Conservation (phyloP, 805 yeast genomes). For the Lipomyces lipofer region DNA sequence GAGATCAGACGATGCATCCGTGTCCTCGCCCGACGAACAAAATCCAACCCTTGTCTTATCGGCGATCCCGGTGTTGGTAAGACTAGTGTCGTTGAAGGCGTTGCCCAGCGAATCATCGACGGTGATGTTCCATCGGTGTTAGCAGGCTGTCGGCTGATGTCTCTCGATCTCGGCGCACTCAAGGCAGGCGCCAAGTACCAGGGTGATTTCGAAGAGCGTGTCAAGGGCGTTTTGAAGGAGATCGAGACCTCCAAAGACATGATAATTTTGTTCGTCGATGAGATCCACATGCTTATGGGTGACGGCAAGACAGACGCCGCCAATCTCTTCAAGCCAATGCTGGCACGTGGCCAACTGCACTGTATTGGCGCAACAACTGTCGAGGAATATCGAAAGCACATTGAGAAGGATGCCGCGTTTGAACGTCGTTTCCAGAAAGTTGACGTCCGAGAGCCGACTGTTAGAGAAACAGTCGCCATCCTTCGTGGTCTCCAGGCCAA, state of each 20-base stretch:
- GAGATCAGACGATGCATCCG: slow-evolving; percentile 94
- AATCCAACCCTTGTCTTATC: slow-evolving; percentile 92
- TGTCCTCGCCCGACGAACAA: slow-evolving; percentile 93
- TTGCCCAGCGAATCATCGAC: slow-evolving; percentile 94
- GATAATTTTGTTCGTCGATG: slow-evolving; percentile 92
- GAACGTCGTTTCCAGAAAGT: slow-evolving; percentile 98
- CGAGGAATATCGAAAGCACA: slow-evolving; percentile 86
- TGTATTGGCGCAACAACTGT: slow-evolving; percentile 98
- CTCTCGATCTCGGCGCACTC: slow-evolving; percentile 91
- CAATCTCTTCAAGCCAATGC: slow-evolving; percentile 91
- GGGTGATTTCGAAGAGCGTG: slow-evolving; percentile 97
- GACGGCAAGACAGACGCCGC: slow-evolving; percentile 98
- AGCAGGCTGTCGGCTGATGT: slow-evolving; percentile 75
- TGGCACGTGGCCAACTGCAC: slow-evolving; percentile 93
- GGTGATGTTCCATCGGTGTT: slow-evolving; percentile 91
- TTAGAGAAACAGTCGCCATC: slow-evolving; percentile 91
- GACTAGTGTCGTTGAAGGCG: slow-evolving; percentile 97
- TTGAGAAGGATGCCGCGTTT: slow-evolving; percentile 97
- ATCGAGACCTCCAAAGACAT: slow-evolving; percentile 73
- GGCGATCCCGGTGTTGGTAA: slow-evolving; percentile 99
- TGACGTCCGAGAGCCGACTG: slow-evolving; percentile 91
- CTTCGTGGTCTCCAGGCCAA: slow-evolving; percentile 93
- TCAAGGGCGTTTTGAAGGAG: slow-evolving; percentile 93
- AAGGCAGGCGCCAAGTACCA: slow-evolving; percentile 99
- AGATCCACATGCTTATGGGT: slow-evolving; percentile 99